Evolutionary conservation across 257 asterid species (phyloP), one percentile per base, ranked within the genome.

Genomic region (Solanum verrucosum): DNA sequence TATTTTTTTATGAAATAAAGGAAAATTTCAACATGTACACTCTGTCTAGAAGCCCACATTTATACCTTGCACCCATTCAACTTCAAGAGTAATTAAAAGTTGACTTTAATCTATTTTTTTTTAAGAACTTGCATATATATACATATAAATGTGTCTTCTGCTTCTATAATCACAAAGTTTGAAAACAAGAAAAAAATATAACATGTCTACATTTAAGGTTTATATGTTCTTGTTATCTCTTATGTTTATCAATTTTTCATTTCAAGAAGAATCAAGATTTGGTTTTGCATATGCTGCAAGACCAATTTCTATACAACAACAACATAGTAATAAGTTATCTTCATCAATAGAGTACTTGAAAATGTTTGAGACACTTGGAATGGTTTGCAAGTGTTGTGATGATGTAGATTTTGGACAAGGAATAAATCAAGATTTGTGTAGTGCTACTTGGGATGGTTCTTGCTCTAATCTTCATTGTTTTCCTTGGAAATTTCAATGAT

Each of bases 351-450:
- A 44, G 49, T 46, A 70, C 6, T 74, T 68, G 84, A 71, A 46
- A 83, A 1, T 86, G 35, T 90, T 89, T 56, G 83, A 71, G 1
- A 86, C 82, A 20, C 90, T 92, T 31, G 94, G 94, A 87, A 29
- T 92, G 81, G 90, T 86, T 56, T 92, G 93, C 90, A 87, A 90
- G 90, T 92, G 94, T 20, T 92, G 93, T 74, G 91, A 88, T n/a
- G 92, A 86, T 8, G 63, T 29, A 5, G 49, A 59, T 65, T 12
- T 21, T 85, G 56, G 63, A 35, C 63, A 65, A 23, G 44, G 67
- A 85, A 60, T 7, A 16, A 49, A 4, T 11, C 86, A 63, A 38
- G 89, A 88, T 65, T 63, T 78, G 14, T 89, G 91, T 65, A 78
- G 40, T 83, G 60, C 23, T 60, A 56, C 92, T 3, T 88, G 91